phyloP scores from a whole-genome alignment of 345 rosid genomes.

The Trapa incisa region DNA sequence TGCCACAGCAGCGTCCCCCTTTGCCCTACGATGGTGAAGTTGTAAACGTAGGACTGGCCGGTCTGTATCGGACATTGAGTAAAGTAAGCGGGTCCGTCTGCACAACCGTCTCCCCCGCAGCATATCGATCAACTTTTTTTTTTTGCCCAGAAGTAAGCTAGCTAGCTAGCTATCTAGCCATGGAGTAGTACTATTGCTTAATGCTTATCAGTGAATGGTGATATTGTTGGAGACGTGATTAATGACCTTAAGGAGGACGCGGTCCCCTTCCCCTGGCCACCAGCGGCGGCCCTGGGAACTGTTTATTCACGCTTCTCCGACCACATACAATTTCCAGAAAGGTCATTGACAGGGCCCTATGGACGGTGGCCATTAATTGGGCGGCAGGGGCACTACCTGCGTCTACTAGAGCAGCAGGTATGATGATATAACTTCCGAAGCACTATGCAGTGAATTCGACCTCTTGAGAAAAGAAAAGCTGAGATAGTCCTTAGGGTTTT shows the following conservation, averaged over 20 bases:
- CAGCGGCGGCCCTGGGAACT: constrained; percentile 40
- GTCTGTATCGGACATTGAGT: constrained; percentile 57
- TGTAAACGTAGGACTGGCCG: constrained; percentile 32
- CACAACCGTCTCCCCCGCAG: constrained; percentile 24
- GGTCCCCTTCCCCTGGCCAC: constrained; percentile 58
- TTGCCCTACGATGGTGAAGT: constrained; percentile 51
- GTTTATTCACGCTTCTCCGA: constrained; percentile 32
- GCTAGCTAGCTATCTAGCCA: too few species aligned
- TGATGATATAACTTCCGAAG: not conserved
- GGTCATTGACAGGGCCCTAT: not conserved
- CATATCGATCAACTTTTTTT: not conserved
- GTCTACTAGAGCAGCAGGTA: not conserved
- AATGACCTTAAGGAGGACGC: constrained; percentile 30
- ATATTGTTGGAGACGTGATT: constrained; percentile 40
- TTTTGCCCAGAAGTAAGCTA: not conserved
- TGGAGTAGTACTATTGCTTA: too few species aligned
- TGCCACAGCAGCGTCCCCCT: constrained; percentile 60
- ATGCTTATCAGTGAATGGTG: constrained; percentile 37
- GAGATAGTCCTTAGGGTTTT: not conserved
- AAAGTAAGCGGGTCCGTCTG: constrained; percentile 46
- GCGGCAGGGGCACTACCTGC: not conserved
- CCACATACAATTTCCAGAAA: not conserved
- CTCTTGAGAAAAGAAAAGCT: not conserved
- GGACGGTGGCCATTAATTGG: constrained; percentile 5
- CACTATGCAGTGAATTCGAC: not conserved